Base-by-base conservation (phyloP, 176 grass and related monocot genomes). In the Miscanthus lutarioriparius region DNA sequence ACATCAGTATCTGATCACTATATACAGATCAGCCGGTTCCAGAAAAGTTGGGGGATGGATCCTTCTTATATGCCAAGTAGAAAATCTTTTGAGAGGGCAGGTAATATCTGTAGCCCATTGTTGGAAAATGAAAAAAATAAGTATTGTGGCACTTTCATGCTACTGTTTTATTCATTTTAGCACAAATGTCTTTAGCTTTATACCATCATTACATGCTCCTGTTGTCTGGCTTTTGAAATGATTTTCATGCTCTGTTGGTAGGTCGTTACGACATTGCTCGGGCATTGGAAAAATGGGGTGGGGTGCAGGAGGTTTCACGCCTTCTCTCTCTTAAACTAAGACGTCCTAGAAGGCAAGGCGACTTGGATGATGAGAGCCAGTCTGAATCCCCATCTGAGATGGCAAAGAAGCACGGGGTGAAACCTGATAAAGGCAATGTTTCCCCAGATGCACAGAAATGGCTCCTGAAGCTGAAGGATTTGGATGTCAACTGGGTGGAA, bases 1-100 rank as follows among this genome's bases (percentile, higher is more conserved):
- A 19, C 67, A 68, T 74, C 74, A 39, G 74, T n/a, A 79, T 48
- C 45, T 83, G 61, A 20, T 19, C 56, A 25, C 70, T 83, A 35
- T 74, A 20, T 82, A 77, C 83, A 98, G 93, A 98, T 95, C 43
- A 80, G 44, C 25, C 73, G 89, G 71, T 98, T 95, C 81, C 96
- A 98, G 89, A 93, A 90, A 67, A 98, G 71, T 69, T 98, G 93
- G 96, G 93, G 96, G 43, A 94, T 95, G 93, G 93, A 98, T 82
- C 83, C 85, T 30, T 61, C 89, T 77, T 98, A 94, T 45, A 98
- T 98, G 96, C 93, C 96, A 8, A 98, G 91, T 33, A 91, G 96
- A 67, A 98, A 93, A 22, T 91, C 96, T 81, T 95, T 98, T 61
- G 96, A 98, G 76, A 94, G 96, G 54, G 96, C 96, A 83, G 93